These are phyloP conservation scores for Raphanus hybrid DNA, from an alignment of 441 rosid genomes.

Conservation along the genomic window DNA sequence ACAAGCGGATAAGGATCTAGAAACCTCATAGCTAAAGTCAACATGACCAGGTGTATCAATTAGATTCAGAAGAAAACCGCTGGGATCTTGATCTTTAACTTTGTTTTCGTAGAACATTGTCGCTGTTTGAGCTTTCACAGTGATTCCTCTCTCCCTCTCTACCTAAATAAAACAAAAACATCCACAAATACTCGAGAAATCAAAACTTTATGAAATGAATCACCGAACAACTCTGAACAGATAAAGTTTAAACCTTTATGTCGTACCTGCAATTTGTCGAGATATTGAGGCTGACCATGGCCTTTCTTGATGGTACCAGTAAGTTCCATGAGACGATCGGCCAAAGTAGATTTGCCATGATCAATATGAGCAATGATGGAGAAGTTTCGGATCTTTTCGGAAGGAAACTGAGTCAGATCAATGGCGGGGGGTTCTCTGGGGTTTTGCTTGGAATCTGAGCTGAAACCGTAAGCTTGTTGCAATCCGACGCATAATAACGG, in stretches of 20 bases:
- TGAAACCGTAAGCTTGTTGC: constrained; percentile 49
- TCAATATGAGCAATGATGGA: constrained; percentile 96
- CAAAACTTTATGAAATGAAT: too few species aligned
- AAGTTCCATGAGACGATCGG: constrained; percentile 96
- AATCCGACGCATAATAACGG: constrained; percentile 24
- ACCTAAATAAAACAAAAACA: too few species aligned
- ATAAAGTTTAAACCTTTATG: background rate
- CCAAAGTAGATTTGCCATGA: constrained; percentile 97
- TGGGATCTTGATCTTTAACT: constrained; percentile 42
- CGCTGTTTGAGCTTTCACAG: constrained; percentile 97
- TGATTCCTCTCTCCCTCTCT: constrained; percentile 43
- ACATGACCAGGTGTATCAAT: constrained; percentile 99
- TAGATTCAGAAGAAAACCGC: constrained; percentile 68
- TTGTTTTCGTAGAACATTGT: constrained; percentile 80
- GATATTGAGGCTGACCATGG: constrained; percentile 98
- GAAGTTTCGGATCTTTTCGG: constrained; percentile 87
- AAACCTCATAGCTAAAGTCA: constrained; percentile 96
- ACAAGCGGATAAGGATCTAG: constrained; percentile 97
- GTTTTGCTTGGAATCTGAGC: constrained; percentile 61
- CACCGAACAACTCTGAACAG: background rate
- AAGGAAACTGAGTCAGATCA: constrained; percentile 78
- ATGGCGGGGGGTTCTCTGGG: constrained; percentile 43
- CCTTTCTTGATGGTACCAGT: constrained; percentile 93
- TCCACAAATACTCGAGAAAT: too few species aligned
- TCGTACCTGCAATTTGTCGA: constrained; percentile 86